Percentiles rank a stretch among this genome's conserved stretches.
Evolutionary conservation across 1,139 yeast genomes (phyloP).

Genomic region (Magnusiomyces tetraspermus): DNA sequence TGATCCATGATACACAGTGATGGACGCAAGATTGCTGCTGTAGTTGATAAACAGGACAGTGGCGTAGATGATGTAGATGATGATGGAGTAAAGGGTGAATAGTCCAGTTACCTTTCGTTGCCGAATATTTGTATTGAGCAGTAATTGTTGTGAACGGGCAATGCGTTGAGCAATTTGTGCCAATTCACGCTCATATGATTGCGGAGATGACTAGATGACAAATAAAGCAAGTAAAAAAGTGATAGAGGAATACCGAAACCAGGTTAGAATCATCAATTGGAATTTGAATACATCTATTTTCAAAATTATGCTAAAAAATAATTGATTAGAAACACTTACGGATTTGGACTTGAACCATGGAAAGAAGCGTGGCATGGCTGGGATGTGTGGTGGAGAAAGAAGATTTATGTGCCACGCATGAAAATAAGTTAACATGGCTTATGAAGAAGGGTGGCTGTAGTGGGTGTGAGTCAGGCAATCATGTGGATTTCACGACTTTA

Average conservation of each 20-base stretch:
- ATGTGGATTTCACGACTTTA: too few species aligned
- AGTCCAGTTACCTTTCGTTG: conserved; percentile 26
- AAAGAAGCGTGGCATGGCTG: not conserved
- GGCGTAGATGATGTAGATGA: conserved; percentile 22
- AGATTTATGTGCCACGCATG: not conserved
- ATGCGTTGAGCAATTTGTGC: conserved; percentile 25
- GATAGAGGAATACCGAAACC: not conserved
- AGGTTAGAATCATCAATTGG: not conserved
- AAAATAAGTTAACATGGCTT: not conserved
- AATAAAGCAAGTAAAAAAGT: not conserved
- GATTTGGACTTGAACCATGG: not conserved
- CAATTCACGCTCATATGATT: conserved; percentile 27
- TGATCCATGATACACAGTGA: conserved; percentile 10
- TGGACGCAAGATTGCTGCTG: conserved; percentile 4
- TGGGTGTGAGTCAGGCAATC: too few species aligned
- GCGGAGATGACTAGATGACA: conserved; percentile 5
- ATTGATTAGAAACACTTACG: not conserved
- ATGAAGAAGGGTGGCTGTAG: not conserved
- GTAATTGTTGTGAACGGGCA: conserved; percentile 20
- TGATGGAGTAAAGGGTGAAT: conserved; percentile 25
- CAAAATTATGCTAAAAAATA: not conserved
- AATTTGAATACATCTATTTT: not conserved
- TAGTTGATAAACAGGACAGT: conserved; percentile 16
- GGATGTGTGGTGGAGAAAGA: not conserved
- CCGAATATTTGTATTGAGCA: conserved; percentile 19